phyloP scores from a whole-genome alignment of 2,329 filamentous ascomycete species.

The Colletotrichum australisinense region DNA sequence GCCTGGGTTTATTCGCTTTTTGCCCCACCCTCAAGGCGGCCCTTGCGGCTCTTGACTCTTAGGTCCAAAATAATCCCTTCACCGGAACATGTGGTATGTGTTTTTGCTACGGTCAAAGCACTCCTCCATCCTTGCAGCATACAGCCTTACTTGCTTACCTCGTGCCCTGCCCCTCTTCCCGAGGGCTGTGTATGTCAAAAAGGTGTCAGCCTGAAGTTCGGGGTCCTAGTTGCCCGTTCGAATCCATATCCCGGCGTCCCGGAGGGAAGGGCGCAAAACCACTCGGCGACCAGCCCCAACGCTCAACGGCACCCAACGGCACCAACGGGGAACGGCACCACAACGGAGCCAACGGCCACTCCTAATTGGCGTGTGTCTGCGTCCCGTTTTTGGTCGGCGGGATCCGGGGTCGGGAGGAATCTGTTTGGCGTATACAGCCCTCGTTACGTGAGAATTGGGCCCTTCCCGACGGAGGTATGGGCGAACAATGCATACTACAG shows the following conservation, averaged over 20 bases:
- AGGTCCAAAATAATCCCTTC: too few species aligned
- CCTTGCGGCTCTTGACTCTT: too few species aligned
- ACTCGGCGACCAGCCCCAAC: conserved; percentile 8
- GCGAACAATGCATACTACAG: not conserved
- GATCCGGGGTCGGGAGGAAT: conserved; percentile 16
- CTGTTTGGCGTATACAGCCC: conserved; percentile 18
- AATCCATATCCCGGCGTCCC: conserved; percentile 18
- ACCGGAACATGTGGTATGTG: not conserved
- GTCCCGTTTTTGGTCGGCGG: not conserved
- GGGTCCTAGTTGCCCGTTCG: conserved; percentile 4
- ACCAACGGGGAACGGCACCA: conserved; percentile 17
- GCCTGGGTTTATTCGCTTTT: conserved; percentile 17
- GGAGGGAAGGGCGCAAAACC: conserved; percentile 4
- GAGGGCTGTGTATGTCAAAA: conserved; percentile 24
- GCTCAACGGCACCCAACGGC: not conserved
- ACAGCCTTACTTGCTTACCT: not conserved
- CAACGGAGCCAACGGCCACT: not conserved
- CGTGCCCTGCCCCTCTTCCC: conserved; percentile 6
- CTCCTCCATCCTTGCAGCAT: not conserved
- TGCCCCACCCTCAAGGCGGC: too few species aligned
- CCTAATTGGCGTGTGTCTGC: not conserved
- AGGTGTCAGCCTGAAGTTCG: conserved; percentile 4
- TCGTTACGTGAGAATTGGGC: conserved; percentile 14
- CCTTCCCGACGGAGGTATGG: not conserved
- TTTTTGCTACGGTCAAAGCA: not conserved